A percentile compares a stretch with the other conserved stretches of the same genome.
These are phyloP conservation scores for Annona cherimola DNA, from an alignment of 164 flowering plant genomes.

Conservation along the genomic window DNA sequence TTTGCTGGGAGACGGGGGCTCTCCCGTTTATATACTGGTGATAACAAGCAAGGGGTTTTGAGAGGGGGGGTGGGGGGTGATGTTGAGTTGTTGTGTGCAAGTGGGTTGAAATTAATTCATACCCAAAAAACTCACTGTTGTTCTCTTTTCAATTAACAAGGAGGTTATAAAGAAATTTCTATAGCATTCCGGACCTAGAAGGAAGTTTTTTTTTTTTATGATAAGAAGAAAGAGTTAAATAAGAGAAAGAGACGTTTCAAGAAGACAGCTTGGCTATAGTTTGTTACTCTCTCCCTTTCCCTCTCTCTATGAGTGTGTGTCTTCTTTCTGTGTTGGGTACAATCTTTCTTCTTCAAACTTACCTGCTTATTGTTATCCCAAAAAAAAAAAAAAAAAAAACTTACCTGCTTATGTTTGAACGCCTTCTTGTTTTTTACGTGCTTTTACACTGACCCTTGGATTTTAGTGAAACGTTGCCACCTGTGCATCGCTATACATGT, in stretches of 20 bases:
- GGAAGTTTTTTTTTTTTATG: slow-evolving; percentile 22
- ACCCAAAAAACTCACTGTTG: background rate
- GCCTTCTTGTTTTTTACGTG: background rate
- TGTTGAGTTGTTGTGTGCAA: background rate
- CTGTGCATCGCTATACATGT: background rate
- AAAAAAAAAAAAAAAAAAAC: no score
- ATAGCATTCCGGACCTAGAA: slow-evolving; percentile 45
- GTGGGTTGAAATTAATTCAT: background rate
- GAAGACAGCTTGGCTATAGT: slow-evolving; percentile 50
- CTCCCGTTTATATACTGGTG: background rate
- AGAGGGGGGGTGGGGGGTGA: background rate
- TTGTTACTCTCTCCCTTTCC: slow-evolving; percentile 29
- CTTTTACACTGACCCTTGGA: background rate
- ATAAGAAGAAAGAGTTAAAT: slow-evolving; percentile 25
- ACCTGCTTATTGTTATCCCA: background rate
- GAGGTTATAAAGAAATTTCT: slow-evolving; percentile 28
- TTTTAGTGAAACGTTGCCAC: background rate
- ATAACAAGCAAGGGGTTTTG: background rate
- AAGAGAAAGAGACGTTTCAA: slow-evolving; percentile 50
- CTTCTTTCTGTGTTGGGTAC: background rate
- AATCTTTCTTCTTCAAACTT: background rate
- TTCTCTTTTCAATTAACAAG: background rate
- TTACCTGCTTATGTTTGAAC: no score
- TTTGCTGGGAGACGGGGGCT: background rate
- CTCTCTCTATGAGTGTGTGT: background rate